Base-by-base conservation (phyloP, 768 basidiomycete species). In the Lactarius tabidus region DNA sequence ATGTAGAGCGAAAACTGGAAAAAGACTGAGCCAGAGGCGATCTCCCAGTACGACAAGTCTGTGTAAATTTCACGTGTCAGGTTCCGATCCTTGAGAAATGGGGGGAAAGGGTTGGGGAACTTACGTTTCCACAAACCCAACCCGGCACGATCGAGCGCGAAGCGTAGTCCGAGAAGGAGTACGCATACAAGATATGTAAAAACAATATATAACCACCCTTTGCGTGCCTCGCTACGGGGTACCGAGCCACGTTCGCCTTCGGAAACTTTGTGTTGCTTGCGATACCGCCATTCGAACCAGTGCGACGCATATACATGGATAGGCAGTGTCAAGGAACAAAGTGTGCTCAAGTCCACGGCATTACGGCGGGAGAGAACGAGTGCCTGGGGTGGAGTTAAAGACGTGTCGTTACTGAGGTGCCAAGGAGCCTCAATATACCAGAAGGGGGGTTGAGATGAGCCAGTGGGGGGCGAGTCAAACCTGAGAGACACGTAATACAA, bases 1-100 rank as follows among this genome's bases (percentile, higher is more conserved):
- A 90, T 81, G 75, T 98, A 99, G 54, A 98, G 79, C 58, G 93
- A 86, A 72, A 95, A 89, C 74, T 98, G 97, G 74, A 90, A 97
- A 77, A 95, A 93, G 51, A 90, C 72, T 2, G 93, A 86, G 39
- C 84, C 83, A 28, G 89, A 77, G 17, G 83, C 76, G 62, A 91
- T 80, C 71, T 98, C 95, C 62, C 91, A 85, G 67, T 83, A 81
- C 66, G 83, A 88, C 72, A 95, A 79, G 75, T 93, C 95, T 96
- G 71, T 96, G 71, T 9, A 4, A 29, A 18, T 31, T 31, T 29
- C 58, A 31, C 20, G 38, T 26, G 57, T 45, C 36, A 58, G 26
- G 31, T 9, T 12, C 45, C 29, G 41, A 39, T 26, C 41, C 29
- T 17, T 26, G 26, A 45, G 23, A 26, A 14, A 7, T 12, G 5